phyloP scores from a whole-genome alignment of 2,329 filamentous ascomycete species.

The Phyllosticta citribraziliensis region DNA sequence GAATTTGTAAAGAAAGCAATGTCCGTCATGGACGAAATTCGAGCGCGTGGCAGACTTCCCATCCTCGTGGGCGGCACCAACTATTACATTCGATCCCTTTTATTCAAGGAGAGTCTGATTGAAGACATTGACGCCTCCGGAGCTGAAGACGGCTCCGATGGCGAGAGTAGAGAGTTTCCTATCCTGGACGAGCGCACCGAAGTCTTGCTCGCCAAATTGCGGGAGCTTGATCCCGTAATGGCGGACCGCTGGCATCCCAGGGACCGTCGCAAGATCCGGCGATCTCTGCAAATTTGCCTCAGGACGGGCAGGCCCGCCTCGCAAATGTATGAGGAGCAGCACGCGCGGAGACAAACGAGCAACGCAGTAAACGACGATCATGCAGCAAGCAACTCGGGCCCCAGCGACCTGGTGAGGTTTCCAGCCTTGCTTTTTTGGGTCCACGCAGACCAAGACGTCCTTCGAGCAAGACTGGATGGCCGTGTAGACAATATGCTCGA shows the following conservation, averaged over 20 bases:
- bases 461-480: slow-evolving; percentile 61
- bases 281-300: slow-evolving; percentile 83
- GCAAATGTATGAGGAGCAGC: slow-evolving; percentile 75
- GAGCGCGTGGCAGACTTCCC: slow-evolving; percentile 66
- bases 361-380: background rate
- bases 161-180: slow-evolving; percentile 38
- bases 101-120: slow-evolving; percentile 64
- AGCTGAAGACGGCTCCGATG: slow-evolving; percentile 18
- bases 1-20: slow-evolving; percentile 64
- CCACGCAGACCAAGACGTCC: slow-evolving; percentile 57
- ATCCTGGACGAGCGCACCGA: slow-evolving; percentile 65
- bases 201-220: slow-evolving; percentile 60
- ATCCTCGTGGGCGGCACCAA: slow-evolving; percentile 91
- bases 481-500: slow-evolving; percentile 80
- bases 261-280: slow-evolving; percentile 77
- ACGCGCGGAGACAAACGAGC: slow-evolving; percentile 22
- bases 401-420: slow-evolving; percentile 28
- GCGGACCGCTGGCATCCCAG: slow-evolving; percentile 90
- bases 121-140: slow-evolving; percentile 27
- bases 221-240: slow-evolving; percentile 79
- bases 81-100: slow-evolving; percentile 83
- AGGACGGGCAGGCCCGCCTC: slow-evolving; percentile 73
- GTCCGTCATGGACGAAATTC: slow-evolving; percentile 65
- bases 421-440: slow-evolving; percentile 76
- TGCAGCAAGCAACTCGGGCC: background rate